Evolutionary conservation across 768 basidiomycete species (phyloP), one percentile per base, ranked within the genome.

Genomic region (Mycena galopus): DNA sequence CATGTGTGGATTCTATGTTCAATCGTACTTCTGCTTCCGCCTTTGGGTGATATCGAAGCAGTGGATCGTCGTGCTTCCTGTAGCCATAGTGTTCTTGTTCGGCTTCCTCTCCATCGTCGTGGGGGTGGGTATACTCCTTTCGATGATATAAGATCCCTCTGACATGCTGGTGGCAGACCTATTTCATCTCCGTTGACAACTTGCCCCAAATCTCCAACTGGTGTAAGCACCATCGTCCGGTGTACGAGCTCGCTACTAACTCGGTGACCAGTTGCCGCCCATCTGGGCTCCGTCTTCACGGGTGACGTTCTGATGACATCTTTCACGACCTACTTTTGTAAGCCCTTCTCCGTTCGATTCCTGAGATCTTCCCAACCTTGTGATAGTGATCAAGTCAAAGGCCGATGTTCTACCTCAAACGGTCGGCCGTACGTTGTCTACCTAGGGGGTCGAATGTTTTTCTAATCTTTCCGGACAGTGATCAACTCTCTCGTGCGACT

Each of bases 1-100:
- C n/a, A n/a, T n/a, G n/a, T n/a, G n/a, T n/a, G n/a, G n/a, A n/a
- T n/a, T 79, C 23, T 82, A 81, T 65, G 82, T 83, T 30, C 82
- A 83, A 64, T 42, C 71, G 4, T 83, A 78, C 69, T 83, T 81
- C 66, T 78, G 77, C 53, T 77, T 77, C 56, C 79, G 82, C 12
- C 77, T 83, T 29, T 82, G 72, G 65, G 70, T 73, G 27, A 79
- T 82, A 27, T 81, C 82, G 4, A 75, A 71, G 23, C 75, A 68
- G 10, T 65, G 65, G 63, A 79, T 67, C 62, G 73, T 80, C 29
- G 77, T 81, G 37, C 68, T 56, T 3, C 79, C 79, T 7, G 57
- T 83, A 4, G 72, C 53, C 1, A 9, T 71, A 1, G 27, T 82
- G 19, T 75, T 82, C 25, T 16, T 76, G 8, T 81, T 82, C 60